Percentiles rank a stretch among this genome's conserved stretches.
phyloP scores from a whole-genome alignment of 495 filamentous ascomycete genomes.

The Gamarada debralockiae region DNA sequence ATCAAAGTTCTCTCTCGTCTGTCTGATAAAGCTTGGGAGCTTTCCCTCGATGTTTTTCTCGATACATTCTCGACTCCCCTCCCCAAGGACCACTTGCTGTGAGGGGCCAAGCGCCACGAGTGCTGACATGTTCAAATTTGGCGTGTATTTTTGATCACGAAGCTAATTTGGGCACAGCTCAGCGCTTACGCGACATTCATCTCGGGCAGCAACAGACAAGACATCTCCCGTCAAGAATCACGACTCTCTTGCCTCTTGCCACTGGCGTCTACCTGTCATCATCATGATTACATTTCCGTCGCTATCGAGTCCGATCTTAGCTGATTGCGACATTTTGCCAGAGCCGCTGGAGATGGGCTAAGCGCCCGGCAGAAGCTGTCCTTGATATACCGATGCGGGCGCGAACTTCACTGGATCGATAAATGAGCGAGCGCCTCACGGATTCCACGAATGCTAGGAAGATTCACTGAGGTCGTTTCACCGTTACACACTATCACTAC shows the following conservation, averaged over 20 bases:
- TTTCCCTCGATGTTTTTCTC: slow-evolving; percentile 10
- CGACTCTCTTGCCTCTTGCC: not conserved
- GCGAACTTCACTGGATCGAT: slow-evolving; percentile 14
- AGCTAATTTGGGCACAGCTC: slow-evolving; percentile 9
- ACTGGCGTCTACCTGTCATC: not conserved
- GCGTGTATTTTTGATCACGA: slow-evolving; percentile 15
- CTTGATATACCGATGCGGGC: slow-evolving; percentile 6
- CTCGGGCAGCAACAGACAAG: slow-evolving; percentile 8
- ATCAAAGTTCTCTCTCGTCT: slow-evolving; percentile 11
- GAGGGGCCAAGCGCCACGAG: not conserved
- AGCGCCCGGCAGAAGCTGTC: slow-evolving; percentile 18
- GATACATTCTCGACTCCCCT: slow-evolving; percentile 8
- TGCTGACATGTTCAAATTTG: slow-evolving; percentile 9
- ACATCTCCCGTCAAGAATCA: slow-evolving; percentile 8
- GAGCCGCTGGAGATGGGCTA: slow-evolving; percentile 10
- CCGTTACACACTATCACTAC: slow-evolving; percentile 29
- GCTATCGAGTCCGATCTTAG: not conserved
- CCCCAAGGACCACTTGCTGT: not conserved
- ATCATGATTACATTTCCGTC: not conserved
- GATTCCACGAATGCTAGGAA: slow-evolving; percentile 17
- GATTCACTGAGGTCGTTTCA: slow-evolving; percentile 27
- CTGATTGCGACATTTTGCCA: not conserved
- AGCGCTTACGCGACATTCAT: slow-evolving; percentile 18
- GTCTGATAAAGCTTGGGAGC: slow-evolving; percentile 21
- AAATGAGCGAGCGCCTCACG: slow-evolving; percentile 21